Evolutionary conservation across 1,284 basidiomycete genomes (phyloP).

Genomic region (Phellinidium pouzarii): DNA sequence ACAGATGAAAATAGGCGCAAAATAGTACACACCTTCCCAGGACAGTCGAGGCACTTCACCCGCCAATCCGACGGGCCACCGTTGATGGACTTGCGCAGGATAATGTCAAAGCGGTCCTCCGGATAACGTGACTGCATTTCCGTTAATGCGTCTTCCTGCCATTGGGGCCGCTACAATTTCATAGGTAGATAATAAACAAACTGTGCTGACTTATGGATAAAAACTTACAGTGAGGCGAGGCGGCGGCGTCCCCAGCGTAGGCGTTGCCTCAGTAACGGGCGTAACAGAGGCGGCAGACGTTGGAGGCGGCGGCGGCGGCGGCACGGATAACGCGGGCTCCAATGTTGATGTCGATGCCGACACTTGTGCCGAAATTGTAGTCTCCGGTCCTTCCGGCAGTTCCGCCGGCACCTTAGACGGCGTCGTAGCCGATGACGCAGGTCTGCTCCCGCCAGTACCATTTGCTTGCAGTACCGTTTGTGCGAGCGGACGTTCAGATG

Average conservation of each 20-base stretch:
- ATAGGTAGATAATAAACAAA: constrained; percentile 5
- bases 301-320: constrained; percentile 11
- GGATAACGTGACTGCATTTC: constrained; percentile 70
- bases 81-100: constrained; percentile 52
- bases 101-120: constrained; percentile 77
- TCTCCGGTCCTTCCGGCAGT: too few relatives aligned
- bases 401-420: constrained; percentile 18
- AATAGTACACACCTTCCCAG: constrained; percentile 66
- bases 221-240: constrained; percentile 8
- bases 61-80: constrained; percentile 73
- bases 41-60: constrained; percentile 91
- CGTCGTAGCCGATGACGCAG: constrained; percentile 24
- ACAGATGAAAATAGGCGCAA: neutral
- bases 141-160: constrained; percentile 61
- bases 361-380: too few relatives aligned
- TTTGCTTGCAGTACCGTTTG: constrained; percentile 49
- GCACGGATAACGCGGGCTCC: neutral
- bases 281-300: constrained; percentile 5
- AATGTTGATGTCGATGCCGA: neutral
- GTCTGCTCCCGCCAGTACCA: constrained; percentile 24
- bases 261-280: constrained; percentile 7
- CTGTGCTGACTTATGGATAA: neutral
- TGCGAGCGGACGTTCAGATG: constrained; percentile 61
- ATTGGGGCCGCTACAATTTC: constrained; percentile 48
- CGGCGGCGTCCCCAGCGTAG: neutral